A percentile compares a stretch with the other conserved stretches of the same genome.
Evolutionary conservation across 208 protist species (phyloP).

Genomic region (Leishmania lainsoni): DNA sequence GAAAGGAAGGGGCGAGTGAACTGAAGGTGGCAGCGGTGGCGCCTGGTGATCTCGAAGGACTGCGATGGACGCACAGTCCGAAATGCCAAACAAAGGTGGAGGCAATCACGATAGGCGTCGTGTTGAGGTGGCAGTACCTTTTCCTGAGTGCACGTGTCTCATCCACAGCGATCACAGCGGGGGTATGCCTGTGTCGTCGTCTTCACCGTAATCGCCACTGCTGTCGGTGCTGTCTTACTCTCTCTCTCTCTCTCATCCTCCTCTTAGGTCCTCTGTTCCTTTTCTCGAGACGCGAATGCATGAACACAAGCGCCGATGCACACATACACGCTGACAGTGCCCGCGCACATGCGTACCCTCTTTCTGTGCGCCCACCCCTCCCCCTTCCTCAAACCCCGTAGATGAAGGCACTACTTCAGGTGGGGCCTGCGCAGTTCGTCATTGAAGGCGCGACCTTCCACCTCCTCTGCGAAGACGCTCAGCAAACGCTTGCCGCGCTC

Average conservation of each 20-base stretch:
- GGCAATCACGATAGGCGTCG: not conserved
- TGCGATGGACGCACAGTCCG: too few species aligned
- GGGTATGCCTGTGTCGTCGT: not conserved
- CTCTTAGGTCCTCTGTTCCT: slow-evolving; percentile 2
- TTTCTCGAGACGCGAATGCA: not conserved
- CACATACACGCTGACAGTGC: not conserved
- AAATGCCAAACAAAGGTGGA: not conserved
- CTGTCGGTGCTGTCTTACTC: not conserved
- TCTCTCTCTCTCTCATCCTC: not conserved
- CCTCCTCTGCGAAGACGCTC: slow-evolving; percentile 40
- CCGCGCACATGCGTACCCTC: not conserved
- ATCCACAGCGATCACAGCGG: not conserved
- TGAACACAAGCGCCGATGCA: slow-evolving; percentile 16
- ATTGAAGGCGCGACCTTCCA: slow-evolving; percentile 41
- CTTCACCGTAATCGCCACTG: not conserved
- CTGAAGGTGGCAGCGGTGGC: too few species aligned
- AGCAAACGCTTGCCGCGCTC: slow-evolving; percentile 28
- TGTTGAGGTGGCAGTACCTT: not conserved
- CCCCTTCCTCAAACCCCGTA: not conserved
- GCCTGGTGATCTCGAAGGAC: too few species aligned
- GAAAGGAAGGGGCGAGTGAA: too few species aligned
- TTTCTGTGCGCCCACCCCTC: not conserved
- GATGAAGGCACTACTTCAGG: too few species aligned
- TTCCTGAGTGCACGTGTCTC: not conserved
- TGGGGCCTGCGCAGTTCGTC: too few species aligned